These are phyloP conservation scores for Pestalotiopsis sp. DNA, from an alignment of 2,329 filamentous ascomycete species.

Conservation along the genomic window DNA sequence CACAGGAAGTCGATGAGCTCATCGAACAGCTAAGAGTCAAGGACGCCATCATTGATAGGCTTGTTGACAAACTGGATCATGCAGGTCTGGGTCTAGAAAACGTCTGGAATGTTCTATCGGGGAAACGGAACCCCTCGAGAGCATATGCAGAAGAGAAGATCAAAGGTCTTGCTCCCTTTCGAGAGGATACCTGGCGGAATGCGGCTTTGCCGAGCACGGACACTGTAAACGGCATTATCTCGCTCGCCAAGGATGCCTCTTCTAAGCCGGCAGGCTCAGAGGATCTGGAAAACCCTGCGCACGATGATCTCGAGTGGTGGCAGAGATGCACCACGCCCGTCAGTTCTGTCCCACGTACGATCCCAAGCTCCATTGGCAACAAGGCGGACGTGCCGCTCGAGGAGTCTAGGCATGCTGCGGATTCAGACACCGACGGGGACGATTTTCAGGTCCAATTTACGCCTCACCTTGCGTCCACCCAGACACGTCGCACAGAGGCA, in stretches of 20 bases:
- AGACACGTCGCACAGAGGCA: slow-evolving; percentile 21
- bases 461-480: slow-evolving; percentile 38
- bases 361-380: neutral
- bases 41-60: slow-evolving; percentile 51
- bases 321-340: slow-evolving; percentile 33
- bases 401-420: slow-evolving; percentile 20
- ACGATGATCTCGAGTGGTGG: slow-evolving; percentile 51
- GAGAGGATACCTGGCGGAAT: slow-evolving; percentile 40
- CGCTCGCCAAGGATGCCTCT: slow-evolving; percentile 47
- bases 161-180: slow-evolving; percentile 54
- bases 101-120: slow-evolving; percentile 53
- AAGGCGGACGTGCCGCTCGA: slow-evolving; percentile 14
- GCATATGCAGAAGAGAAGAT: slow-evolving; percentile 49
- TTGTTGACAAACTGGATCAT: slow-evolving; percentile 57
- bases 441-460: slow-evolving; percentile 56
- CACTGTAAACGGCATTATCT: slow-evolving; percentile 31
- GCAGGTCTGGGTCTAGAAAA: slow-evolving; percentile 54
- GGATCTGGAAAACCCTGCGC: slow-evolving; percentile 32
- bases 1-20: slow-evolving; percentile 45
- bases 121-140: slow-evolving; percentile 49
- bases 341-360: slow-evolving; percentile 15
- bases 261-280: slow-evolving; percentile 33
- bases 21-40: slow-evolving; percentile 48
- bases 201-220: slow-evolving; percentile 26
- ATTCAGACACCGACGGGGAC: slow-evolving; percentile 37